Evolutionary conservation across 805 yeast species (phyloP).

Genomic region (Nakazawaea holstii): DNA sequence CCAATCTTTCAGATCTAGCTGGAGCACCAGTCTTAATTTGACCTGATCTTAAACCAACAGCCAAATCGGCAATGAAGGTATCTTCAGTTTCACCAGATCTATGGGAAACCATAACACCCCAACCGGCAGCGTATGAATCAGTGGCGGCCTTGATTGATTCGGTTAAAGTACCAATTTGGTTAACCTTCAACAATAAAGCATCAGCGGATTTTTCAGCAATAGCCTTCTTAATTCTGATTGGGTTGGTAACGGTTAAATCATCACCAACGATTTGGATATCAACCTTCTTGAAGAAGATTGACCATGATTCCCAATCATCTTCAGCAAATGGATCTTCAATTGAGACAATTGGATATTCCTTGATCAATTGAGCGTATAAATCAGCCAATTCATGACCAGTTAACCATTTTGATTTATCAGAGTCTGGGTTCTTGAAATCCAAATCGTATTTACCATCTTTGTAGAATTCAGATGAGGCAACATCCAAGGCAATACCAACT

Average conservation of each 20-base stretch:
- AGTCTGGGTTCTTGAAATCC: constrained; percentile 96
- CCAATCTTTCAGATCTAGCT: constrained; percentile 99
- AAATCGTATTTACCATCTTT: constrained; percentile 95
- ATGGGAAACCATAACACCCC: constrained; percentile 99
- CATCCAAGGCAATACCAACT: constrained; percentile 89
- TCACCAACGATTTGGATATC: constrained; percentile 93
- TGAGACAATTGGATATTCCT: constrained; percentile 95
- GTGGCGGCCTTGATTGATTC: constrained; percentile 97
- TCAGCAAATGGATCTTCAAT: constrained; percentile 99
- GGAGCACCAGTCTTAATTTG: constrained; percentile 99
- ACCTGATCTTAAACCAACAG: constrained; percentile 97
- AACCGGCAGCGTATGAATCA: constrained; percentile 90
- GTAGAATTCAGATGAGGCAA: constrained; percentile 97
- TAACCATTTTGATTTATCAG: constrained; percentile 88
- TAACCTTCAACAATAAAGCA: constrained; percentile 93
- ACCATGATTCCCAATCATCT: constrained; percentile 99
- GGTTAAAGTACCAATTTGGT: constrained; percentile 96
- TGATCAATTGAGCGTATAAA: constrained; percentile 72
- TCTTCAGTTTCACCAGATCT: constrained; percentile 99
- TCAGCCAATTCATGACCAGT: constrained; percentile 82
- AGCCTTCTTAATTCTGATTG: constrained; percentile 88
- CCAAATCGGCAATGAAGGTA: constrained; percentile 94
- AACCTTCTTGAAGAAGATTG: constrained; percentile 70
- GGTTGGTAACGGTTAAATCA: constrained; percentile 98
- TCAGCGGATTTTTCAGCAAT: constrained; percentile 94